A percentile compares a stretch with the other conserved stretches of the same genome.
These are phyloP conservation scores for Teratosphaeria zuluensis DNA, from an alignment of 2,329 filamentous ascomycete species.

Conservation along the genomic window DNA sequence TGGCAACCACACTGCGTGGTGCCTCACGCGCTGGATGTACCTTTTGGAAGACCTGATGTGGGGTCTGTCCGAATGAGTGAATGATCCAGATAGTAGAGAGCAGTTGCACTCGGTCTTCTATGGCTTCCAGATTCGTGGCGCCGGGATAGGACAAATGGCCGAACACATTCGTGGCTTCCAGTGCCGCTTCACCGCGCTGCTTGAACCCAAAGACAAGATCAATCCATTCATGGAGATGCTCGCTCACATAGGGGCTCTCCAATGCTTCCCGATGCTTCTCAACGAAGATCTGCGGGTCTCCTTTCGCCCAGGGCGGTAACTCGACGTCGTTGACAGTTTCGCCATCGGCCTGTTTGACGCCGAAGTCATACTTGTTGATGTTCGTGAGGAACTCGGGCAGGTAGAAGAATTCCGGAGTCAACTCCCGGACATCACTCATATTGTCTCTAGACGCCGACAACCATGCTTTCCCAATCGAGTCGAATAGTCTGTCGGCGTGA, in stretches of 20 bases:
- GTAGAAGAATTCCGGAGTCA: conserved; percentile 96
- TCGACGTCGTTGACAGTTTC: conserved; percentile 75
- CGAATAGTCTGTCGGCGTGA: conserved; percentile 89
- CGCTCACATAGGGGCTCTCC: conserved; percentile 85
- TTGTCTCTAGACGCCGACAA: conserved; percentile 78
- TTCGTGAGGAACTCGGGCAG: conserved; percentile 93
- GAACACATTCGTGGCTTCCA: conserved; percentile 90
- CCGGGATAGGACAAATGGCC: conserved; percentile 93
- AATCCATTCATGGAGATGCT: conserved; percentile 87
- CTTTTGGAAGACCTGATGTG: conserved; percentile 82
- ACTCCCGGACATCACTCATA: conserved; percentile 86
- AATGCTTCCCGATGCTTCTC: conserved; percentile 90
- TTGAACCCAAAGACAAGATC: conserved; percentile 91
- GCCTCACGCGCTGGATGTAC: conserved; percentile 64
- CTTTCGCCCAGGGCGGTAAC: conserved; percentile 94
- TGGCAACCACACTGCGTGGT: conserved; percentile 49
- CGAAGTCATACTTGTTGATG: conserved; percentile 89
- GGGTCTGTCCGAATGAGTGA: conserved; percentile 97
- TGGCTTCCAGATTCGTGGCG: conserved; percentile 82
- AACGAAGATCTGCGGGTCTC: conserved; percentile 90
- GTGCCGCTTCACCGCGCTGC: conserved; percentile 82
- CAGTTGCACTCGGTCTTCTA: conserved; percentile 77
- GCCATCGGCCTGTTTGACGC: conserved; percentile 68
- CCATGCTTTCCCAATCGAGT: conserved; percentile 87
- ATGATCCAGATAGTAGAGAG: conserved; percentile 90